Conservation (phyloP, 164 flowering plant species). For the Vitis cinerea region DNA sequence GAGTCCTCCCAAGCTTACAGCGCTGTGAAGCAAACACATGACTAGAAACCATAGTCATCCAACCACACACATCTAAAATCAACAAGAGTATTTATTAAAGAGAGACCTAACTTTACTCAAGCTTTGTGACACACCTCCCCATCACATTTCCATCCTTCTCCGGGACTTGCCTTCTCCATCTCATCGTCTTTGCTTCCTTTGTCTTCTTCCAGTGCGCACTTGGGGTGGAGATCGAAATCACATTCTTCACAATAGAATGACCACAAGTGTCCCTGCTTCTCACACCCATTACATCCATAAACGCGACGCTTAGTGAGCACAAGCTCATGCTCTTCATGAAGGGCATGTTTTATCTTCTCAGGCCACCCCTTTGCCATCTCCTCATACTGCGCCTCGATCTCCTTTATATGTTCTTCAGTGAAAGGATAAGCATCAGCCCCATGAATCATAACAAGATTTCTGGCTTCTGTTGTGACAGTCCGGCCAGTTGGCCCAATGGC, state of each 20-base stretch:
- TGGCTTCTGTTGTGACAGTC: constrained; percentile 50
- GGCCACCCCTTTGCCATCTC: constrained; percentile 77
- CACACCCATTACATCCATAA: constrained; percentile 52
- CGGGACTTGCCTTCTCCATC: constrained; percentile 12
- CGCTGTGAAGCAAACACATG: too few species aligned
- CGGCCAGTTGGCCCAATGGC: constrained; percentile 68
- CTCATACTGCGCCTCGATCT: constrained; percentile 36
- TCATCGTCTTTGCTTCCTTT: constrained; percentile 13
- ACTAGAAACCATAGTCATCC: too few species aligned
- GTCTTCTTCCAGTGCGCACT: constrained; percentile 45
- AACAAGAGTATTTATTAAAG: neutral
- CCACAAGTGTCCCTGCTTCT: constrained; percentile 45
- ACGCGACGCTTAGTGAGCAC: constrained; percentile 23
- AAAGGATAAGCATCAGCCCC: constrained; percentile 80
- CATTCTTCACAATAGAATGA: constrained; percentile 52
- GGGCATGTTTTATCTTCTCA: constrained; percentile 47
- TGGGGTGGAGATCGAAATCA: constrained; percentile 60
- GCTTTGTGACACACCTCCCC: constrained; percentile 27
- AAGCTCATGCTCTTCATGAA: constrained; percentile 66
- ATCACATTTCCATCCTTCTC: constrained; percentile 51
- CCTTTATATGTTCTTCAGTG: constrained; percentile 51
- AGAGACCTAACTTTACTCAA: neutral
- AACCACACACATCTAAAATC: too few species aligned
- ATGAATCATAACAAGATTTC: constrained; percentile 33
- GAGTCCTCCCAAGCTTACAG: too few species aligned